A percentile compares a stretch with the other conserved stretches of the same genome.
Evolutionary conservation across 108 stramenopile genomes (phyloP).

Genomic region (Skeletonema grethae): DNA sequence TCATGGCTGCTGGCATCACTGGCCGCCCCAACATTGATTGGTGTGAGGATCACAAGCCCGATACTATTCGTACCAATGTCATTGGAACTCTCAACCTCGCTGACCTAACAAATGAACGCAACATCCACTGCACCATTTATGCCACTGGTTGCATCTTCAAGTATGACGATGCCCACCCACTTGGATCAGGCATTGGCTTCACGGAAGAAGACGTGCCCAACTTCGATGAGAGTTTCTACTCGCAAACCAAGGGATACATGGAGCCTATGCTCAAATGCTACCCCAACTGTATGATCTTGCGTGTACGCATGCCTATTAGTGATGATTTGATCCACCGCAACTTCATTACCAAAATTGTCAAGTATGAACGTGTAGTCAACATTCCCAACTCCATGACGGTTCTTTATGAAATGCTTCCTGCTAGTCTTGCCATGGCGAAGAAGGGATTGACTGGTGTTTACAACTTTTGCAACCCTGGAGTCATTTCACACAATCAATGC

Average conservation of each 20-base stretch:
- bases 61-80: conserved; percentile 97
- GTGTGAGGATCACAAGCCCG: conserved; percentile 97
- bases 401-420: conserved; percentile 96
- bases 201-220: conserved; percentile 96
- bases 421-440: conserved; percentile 90
- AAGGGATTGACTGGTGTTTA: conserved; percentile 93
- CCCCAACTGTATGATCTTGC: conserved; percentile 87
- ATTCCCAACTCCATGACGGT: conserved; percentile 99
- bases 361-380: conserved; percentile 96
- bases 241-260: conserved; percentile 97
- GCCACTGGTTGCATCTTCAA: conserved; percentile 99
- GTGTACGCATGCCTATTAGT: conserved; percentile 99
- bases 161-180: conserved; percentile 94
- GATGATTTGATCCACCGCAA: conserved; percentile 96
- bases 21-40: conserved; percentile 99
- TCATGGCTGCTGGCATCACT: conserved; percentile 99
- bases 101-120: conserved; percentile 81
- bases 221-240: conserved; percentile 98
- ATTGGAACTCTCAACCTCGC: conserved; percentile 96
- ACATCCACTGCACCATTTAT: conserved; percentile 97
- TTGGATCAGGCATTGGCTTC: conserved; percentile 94
- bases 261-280: conserved; percentile 93
- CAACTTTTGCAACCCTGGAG: conserved; percentile 99
- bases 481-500: conserved; percentile 99
- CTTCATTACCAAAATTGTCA: conserved; percentile 99